phyloP scores from a whole-genome alignment of 208 protist genomes.

The Leptomonas pyrrhocoris region DNA sequence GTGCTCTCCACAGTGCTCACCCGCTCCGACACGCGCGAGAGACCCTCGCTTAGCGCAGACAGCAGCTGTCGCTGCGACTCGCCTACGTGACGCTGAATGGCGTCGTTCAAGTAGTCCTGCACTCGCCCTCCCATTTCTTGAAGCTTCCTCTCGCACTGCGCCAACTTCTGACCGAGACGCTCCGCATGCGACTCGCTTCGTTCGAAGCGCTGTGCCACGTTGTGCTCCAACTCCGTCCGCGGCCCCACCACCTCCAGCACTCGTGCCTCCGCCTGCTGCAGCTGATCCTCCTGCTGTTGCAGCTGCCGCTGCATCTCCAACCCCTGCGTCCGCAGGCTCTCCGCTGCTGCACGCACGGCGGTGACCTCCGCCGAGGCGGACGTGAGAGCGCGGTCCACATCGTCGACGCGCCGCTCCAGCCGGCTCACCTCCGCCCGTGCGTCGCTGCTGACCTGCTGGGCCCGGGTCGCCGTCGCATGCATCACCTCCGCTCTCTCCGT shows the following conservation, averaged over 20 bases:
- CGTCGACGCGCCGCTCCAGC: slow-evolving; percentile 64
- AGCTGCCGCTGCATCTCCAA: slow-evolving; percentile 52
- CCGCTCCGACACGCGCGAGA: slow-evolving; percentile 15
- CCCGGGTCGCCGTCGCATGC: slow-evolving; percentile 48
- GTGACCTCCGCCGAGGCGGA: slow-evolving; percentile 16
- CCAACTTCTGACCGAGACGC: slow-evolving; percentile 10
- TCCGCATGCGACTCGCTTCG: slow-evolving; percentile 25
- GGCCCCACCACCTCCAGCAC: slow-evolving; percentile 25
- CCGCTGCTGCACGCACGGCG: slow-evolving; percentile 15
- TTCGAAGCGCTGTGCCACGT: slow-evolving; percentile 29
- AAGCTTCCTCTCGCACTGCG: slow-evolving; percentile 27
- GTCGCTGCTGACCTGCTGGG: slow-evolving; percentile 54
- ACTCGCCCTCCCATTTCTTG: slow-evolving; percentile 29
- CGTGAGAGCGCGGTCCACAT: slow-evolving; percentile 15
- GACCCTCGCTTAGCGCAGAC: slow-evolving; percentile 18
- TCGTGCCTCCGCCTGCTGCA: slow-evolving; percentile 6
- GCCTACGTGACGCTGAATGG: slow-evolving; percentile 20
- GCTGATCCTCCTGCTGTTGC: slow-evolving; percentile 23
- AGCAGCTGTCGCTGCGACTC: slow-evolving; percentile 31
- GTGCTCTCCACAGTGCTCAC: slow-evolving; percentile 14
- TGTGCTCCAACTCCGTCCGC: slow-evolving; percentile 18
- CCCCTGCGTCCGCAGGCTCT: slow-evolving; percentile 42
- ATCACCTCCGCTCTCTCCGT: slow-evolving; percentile 50
- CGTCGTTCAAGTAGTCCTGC: slow-evolving; percentile 36
- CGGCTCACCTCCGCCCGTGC: slow-evolving; percentile 67